Evolutionary conservation across 768 basidiomycete genomes (phyloP), one percentile per base, ranked within the genome.

Genomic region (Kwoniella bestiolae): DNA sequence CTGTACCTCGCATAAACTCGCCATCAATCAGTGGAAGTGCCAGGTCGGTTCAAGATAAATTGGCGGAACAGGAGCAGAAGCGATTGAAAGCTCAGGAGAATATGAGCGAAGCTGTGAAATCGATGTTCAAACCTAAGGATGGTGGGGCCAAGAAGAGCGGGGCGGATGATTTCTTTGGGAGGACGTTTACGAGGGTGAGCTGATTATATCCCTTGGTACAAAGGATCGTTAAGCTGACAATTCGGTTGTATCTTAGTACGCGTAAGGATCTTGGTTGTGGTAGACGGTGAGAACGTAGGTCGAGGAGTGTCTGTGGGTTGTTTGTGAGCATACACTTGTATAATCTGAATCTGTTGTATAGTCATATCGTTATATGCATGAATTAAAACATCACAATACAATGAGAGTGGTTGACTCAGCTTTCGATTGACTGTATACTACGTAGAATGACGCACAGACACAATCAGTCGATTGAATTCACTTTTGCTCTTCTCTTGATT

Each of bases 91-190:
- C 71, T 18, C 72, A 80, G 80, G 88, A 88, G 1, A 85, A 82
- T 5, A 94, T 94, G 92, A 93, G 88, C 71, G 89, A 87, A 11
- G 91, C 91, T 16, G 88, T 96, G 35, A 90, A 89, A 82, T 89
- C 88, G 35, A 77, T 96, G 70, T 96, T 94, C 77, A 85, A 82
- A 45, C 79, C 83, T 11, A 86, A 87, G 63, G 85, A 86, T 23
- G 55, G 45, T 11, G 62, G 51, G 25, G 57, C 34, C 9, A 85
- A 83, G 16, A 82, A 85, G 56, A 83, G 83, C 68, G 84, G 83
- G 77, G 91, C 92, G 77, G 90, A 90, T 82, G 93, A 91, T 5
- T 92, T 92, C 86, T 94, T 92, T 1, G 90, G 89, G 86, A 88
- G 89, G 18, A 95, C 93, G 12, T 96, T 94, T 71, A 94, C 90